A percentile compares a stretch with the other conserved stretches of the same genome.
phyloP scores from a whole-genome alignment of 2,329 filamentous ascomycete species.

The Aspergillus calidoustus region DNA sequence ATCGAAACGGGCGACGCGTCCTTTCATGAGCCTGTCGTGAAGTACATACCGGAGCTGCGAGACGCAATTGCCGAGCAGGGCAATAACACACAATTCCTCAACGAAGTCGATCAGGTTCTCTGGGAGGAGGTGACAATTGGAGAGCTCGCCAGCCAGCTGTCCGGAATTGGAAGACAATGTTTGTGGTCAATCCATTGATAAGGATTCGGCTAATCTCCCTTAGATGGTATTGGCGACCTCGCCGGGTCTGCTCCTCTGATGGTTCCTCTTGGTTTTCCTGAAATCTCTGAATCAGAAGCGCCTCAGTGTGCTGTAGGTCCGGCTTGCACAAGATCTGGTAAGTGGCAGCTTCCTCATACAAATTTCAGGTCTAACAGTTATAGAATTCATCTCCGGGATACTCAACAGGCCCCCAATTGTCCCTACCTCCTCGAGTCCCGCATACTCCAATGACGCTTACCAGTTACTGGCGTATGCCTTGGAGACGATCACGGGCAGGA shows the following conservation, averaged over 20 bases:
- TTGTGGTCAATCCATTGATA: constrained; percentile 13
- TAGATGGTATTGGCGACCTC: constrained; percentile 13
- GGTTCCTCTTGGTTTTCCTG: not conserved
- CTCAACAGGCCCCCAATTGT: constrained; percentile 38
- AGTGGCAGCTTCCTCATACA: not conserved
- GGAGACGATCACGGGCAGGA: constrained; percentile 45
- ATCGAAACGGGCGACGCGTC: constrained; percentile 29
- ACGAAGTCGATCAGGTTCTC: constrained; percentile 27
- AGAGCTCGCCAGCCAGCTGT: constrained; percentile 42
- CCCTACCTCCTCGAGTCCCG: constrained; percentile 35
- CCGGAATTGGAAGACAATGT: constrained; percentile 45
- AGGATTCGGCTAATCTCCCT: not conserved
- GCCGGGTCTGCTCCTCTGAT: not conserved
- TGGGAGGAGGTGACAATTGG: constrained; percentile 46
- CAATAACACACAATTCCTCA: constrained; percentile 5
- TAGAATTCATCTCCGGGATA: constrained; percentile 43
- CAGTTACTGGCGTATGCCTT: constrained; percentile 43
- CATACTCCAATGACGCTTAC: constrained; percentile 45
- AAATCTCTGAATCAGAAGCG: not conserved
- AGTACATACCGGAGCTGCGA: constrained; percentile 33
- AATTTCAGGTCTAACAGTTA: constrained; percentile 1
- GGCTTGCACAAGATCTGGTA: not conserved
- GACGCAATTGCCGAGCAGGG: not conserved
- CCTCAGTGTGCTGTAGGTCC: not conserved
- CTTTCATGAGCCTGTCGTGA: constrained; percentile 28